Evolutionary conservation across 148 eudicot species (phyloP), one percentile per base, ranked within the genome.

Genomic region (Vaccinium macrocarpon): DNA sequence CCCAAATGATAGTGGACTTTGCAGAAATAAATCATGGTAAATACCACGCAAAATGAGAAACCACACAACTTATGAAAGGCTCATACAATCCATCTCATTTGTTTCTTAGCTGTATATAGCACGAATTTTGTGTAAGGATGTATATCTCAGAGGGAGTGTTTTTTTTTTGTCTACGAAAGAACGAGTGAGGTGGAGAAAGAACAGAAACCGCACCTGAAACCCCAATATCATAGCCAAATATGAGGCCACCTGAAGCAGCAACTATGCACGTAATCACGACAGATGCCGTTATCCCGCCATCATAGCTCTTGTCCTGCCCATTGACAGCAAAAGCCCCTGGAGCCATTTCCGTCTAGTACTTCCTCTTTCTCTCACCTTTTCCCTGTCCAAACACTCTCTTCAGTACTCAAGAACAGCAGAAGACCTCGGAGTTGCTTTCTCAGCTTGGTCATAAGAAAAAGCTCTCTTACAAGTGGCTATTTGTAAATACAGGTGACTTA

Each of bases 221-320:
- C 14, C 70, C 70, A 23, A 64, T 23, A 23, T 64, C 92, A 70
- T 91, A 91, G 42, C 93, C 91, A 57, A 88, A 91, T 16, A 91
- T 84, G 76, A 88, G 87, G 57, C 93, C 93, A 12, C 90, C 87
- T 35, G 93, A 88, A 80, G 91, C 93, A 51, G 89, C 93, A 52
- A 91, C 91, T 9, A 88, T 82, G 82, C 91, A 88, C 2, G 91
- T 91, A 38, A 90, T 81, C 48, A 86, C 87, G 0, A 91, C 91
- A 0, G 91, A 84, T 27, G 66, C 70, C 23, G 93, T 91, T 10
- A 89, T 51, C 21, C 86, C 75, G 5, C 88, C 88, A 35, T 83
- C 81, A 0, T 75, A 56, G 52, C 75, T 83, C 6, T 81, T 81
- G 25, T 2, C 83, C 0, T 27, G 29, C 7, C 80, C 84, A 9